phyloP scores from a whole-genome alignment of 1,284 basidiomycete genomes.

The Apiotrichum gracile region DNA sequence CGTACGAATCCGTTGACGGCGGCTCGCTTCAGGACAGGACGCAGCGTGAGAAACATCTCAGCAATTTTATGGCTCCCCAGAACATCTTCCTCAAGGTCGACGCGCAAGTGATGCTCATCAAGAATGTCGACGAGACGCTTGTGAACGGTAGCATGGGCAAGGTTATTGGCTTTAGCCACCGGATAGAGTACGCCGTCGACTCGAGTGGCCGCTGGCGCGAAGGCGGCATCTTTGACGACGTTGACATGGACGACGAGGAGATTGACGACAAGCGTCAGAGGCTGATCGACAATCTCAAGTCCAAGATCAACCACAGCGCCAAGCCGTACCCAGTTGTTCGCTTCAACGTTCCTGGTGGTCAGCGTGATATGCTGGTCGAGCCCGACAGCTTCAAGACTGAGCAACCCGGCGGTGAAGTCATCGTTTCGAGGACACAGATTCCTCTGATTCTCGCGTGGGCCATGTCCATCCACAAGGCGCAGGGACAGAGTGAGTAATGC shows the following conservation, averaged over 20 bases:
- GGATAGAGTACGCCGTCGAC: conserved; percentile 26
- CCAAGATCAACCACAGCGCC: conserved; percentile 25
- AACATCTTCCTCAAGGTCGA: conserved; percentile 60
- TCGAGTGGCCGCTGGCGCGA: conserved; percentile 25
- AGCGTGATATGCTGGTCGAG: conserved; percentile 56
- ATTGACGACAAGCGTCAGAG: conserved; percentile 37
- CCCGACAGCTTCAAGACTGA: conserved; percentile 80
- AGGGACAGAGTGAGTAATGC: conserved; percentile 66
- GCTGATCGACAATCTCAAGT: conserved; percentile 34
- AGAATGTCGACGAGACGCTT: conserved; percentile 65
- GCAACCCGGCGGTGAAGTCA: conserved; percentile 71
- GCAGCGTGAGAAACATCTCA: conserved; percentile 60
- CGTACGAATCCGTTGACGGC: conserved; percentile 54
- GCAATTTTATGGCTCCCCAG: conserved; percentile 65
- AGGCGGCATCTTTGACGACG: conserved; percentile 14
- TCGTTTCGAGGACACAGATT: conserved; percentile 66
- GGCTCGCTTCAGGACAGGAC: conserved; percentile 53
- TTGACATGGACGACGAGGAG: conserved; percentile 28
- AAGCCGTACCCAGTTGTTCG: conserved; percentile 65
- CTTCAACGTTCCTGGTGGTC: conserved; percentile 59
- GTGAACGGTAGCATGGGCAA: conserved; percentile 79
- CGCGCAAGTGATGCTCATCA: conserved; percentile 65
- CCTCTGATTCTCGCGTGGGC: conserved; percentile 86
- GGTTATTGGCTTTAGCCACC: conserved; percentile 59
- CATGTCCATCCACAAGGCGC: conserved; percentile 91